Evolutionary conservation across 75 land plant genomes (phyloP).

Genomic region (Picea glauca): DNA sequence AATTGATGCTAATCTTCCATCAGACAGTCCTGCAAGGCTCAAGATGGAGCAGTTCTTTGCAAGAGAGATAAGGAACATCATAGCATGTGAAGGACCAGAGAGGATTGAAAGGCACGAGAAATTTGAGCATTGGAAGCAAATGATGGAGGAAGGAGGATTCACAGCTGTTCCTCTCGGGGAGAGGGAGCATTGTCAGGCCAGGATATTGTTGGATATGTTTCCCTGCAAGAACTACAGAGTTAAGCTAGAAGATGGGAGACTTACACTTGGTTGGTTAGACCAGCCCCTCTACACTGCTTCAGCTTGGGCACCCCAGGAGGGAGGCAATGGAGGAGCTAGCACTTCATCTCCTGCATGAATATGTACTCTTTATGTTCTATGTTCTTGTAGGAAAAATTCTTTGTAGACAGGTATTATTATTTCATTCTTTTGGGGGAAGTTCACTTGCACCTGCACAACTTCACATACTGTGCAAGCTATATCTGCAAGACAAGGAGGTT

Average conservation of each 20-base stretch:
- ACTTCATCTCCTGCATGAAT: slow-evolving; percentile 14
- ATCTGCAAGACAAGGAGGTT: neutral
- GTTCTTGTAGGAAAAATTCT: too few relatives aligned
- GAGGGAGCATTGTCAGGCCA: slow-evolving; percentile 53
- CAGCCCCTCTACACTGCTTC: slow-evolving; percentile 77
- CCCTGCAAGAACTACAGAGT: slow-evolving; percentile 32
- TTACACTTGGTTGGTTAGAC: slow-evolving; percentile 72
- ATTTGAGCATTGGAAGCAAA: slow-evolving; percentile 50
- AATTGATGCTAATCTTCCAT: slow-evolving; percentile 50
- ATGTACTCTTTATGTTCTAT: too few relatives aligned
- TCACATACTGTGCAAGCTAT: neutral
- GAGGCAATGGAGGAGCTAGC: slow-evolving; percentile 15
- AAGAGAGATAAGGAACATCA: slow-evolving; percentile 68
- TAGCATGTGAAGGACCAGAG: slow-evolving; percentile 75
- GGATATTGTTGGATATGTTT: slow-evolving; percentile 71
- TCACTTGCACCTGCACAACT: neutral
- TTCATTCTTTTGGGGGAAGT: slow-evolving; percentile 9
- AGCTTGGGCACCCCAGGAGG: slow-evolving; percentile 45
- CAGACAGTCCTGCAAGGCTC: slow-evolving; percentile 46
- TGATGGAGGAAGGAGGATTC: slow-evolving; percentile 67
- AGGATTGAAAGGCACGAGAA: slow-evolving; percentile 74
- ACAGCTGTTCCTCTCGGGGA: slow-evolving; percentile 28
- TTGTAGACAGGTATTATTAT: neutral
- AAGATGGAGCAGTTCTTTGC: slow-evolving; percentile 69
- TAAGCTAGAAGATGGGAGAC: slow-evolving; percentile 28